Percentiles rank a stretch among this genome's conserved stretches.
Conservation (phyloP, 306 rosid genomes). For the Datisca glomerata region DNA sequence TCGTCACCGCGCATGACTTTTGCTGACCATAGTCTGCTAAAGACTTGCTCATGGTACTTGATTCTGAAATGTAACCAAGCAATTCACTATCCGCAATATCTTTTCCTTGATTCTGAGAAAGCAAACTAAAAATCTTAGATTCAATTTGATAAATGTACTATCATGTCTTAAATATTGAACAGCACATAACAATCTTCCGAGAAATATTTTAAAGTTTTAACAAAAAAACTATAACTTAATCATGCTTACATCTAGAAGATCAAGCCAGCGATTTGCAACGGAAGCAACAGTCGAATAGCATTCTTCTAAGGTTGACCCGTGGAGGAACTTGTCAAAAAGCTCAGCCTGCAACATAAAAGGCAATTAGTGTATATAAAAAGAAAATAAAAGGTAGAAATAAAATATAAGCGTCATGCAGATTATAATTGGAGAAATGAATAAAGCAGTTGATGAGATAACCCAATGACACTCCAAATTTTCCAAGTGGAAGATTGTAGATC, state of each 20-base stretch:
- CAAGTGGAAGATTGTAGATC: too few relatives aligned
- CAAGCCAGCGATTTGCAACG: conserved; percentile 92
- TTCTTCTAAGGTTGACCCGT: conserved; percentile 78
- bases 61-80: conserved; percentile 94
- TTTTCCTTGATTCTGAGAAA: conserved; percentile 71
- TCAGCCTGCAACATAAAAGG: conserved; percentile 60
- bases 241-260: conserved; percentile 93
- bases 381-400: conserved; percentile 1
- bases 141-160: too few relatives aligned
- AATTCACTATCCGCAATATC: conserved; percentile 90
- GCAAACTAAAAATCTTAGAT: conserved; percentile 8
- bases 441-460: too few relatives aligned
- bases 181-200: too few relatives aligned
- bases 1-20: conserved; percentile 92
- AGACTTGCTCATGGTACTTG: conserved; percentile 99
- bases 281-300: conserved; percentile 89
- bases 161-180: too few relatives aligned
- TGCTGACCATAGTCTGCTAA: conserved; percentile 84
- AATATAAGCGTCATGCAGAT: too few relatives aligned
- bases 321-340: conserved; percentile 89
- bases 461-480: too few relatives aligned
- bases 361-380: conserved; percentile 9
- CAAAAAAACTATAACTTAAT: too few relatives aligned
- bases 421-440: too few relatives aligned
- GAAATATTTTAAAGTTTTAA: too few relatives aligned